Percentiles rank a stretch among this genome's conserved stretches.
These are phyloP conservation scores for Tribonema minus DNA, from an alignment of 108 stramenopile species.

Conservation along the genomic window DNA sequence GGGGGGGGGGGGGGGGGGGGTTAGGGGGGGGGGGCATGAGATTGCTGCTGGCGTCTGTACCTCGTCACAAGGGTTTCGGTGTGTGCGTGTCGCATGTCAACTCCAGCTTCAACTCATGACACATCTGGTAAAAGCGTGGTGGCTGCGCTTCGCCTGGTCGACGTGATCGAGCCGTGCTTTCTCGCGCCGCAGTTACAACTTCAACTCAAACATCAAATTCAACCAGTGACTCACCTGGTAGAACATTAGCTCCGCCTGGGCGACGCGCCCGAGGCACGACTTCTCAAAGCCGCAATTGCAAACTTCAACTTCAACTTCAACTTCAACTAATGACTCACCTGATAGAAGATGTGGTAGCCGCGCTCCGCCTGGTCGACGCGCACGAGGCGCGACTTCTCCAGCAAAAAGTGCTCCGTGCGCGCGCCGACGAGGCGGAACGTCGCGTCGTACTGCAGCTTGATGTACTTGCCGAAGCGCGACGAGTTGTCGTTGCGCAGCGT, in stretches of 20 bases:
- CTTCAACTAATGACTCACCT: slow-evolving; percentile 61
- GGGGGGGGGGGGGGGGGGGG: too few species aligned
- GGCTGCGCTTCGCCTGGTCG: slow-evolving; percentile 74
- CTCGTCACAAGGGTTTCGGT: too few species aligned
- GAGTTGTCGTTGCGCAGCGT: slow-evolving; percentile 66
- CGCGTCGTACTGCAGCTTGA: slow-evolving; percentile 49
- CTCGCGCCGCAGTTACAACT: too few species aligned
- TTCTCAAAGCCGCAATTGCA: not conserved
- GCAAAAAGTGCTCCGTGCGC: slow-evolving; percentile 69
- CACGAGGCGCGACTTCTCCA: slow-evolving; percentile 88
- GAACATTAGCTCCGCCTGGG: slow-evolving; percentile 3
- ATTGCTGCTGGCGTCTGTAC: too few species aligned
- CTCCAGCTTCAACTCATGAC: slow-evolving; percentile 13
- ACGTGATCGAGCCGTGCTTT: slow-evolving; percentile 81
- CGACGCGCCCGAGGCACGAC: too few species aligned
- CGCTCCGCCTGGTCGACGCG: slow-evolving; percentile 71
- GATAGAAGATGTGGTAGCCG: slow-evolving; percentile 93
- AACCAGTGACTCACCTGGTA: too few species aligned
- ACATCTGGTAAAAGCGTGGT: slow-evolving; percentile 91
- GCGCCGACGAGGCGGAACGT: slow-evolving; percentile 50
- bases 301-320: not conserved
- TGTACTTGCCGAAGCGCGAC: slow-evolving; percentile 67
- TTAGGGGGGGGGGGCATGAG: too few species aligned
- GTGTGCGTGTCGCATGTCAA: too few species aligned
- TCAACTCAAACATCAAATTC: too few species aligned